Evolutionary conservation across 805 yeast genomes (phyloP).

Genomic region (Candida sphagnicola): DNA sequence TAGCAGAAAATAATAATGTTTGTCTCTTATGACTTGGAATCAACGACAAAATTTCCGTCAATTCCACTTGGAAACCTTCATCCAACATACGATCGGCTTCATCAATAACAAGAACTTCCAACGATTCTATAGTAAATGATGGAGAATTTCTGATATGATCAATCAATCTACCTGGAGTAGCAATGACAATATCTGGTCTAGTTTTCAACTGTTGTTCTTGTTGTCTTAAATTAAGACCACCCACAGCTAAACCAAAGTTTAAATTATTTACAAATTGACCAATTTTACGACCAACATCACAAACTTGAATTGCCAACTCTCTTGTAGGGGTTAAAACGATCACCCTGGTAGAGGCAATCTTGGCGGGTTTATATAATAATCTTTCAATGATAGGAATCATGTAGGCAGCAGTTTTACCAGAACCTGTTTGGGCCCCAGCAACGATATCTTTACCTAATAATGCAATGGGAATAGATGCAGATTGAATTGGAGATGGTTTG

Average conservation of each 20-base stretch:
- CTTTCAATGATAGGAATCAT: constrained; percentile 95
- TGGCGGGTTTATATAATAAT: constrained; percentile 81
- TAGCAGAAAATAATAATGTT: constrained; percentile 92
- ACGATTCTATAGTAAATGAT: constrained; percentile 82
- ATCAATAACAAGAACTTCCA: constrained; percentile 90
- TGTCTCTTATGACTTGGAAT: constrained; percentile 86
- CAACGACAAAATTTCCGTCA: constrained; percentile 82
- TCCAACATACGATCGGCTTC: constrained; percentile 99
- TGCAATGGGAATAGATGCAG: constrained; percentile 91
- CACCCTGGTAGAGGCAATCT: constrained; percentile 84
- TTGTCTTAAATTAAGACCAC: constrained; percentile 92
- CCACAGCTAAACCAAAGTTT: constrained; percentile 93
- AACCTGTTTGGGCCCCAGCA: constrained; percentile 99
- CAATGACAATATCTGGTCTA: constrained; percentile 94
- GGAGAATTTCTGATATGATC: constrained; percentile 96
- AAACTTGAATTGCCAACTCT: constrained; percentile 94
- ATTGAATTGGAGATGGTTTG: constrained; percentile 92
- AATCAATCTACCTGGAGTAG: constrained; percentile 98
- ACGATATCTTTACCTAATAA: constrained; percentile 92
- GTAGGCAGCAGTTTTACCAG: constrained; percentile 99
- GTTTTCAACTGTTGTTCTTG: constrained; percentile 92
- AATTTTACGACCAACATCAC: constrained; percentile 86
- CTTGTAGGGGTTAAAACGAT: constrained; percentile 93
- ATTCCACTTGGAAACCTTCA: constrained; percentile 96
- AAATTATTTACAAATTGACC: constrained; percentile 72